Evolutionary conservation across 768 basidiomycete genomes (phyloP), one percentile per base, ranked within the genome.

Genomic region (Phanerodontia chrysosporium): DNA sequence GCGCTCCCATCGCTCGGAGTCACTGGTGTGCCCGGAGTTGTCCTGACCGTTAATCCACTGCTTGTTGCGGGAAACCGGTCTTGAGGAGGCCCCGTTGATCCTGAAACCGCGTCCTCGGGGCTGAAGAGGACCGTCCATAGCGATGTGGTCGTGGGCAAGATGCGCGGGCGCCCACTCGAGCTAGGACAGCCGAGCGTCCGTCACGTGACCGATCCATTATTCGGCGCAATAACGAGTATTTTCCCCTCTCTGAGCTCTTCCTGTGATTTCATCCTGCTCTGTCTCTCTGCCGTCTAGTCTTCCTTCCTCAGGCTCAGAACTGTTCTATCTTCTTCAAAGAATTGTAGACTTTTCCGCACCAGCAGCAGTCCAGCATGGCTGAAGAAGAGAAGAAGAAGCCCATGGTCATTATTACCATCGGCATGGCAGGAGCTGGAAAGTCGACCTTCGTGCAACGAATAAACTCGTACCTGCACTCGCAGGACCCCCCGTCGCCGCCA

Each of bases 351-450:
- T n/a, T n/a, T n/a, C n/a, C n/a, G n/a, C n/a, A n/a, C n/a, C n/a
- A n/a, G n/a, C n/a, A n/a, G n/a, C n/a, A n/a, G n/a, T n/a, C n/a
- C n/a, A n/a, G n/a, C n/a, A 55, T 49, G 45, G 48, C 58, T 28
- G 44, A 48, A 8, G 44, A 48, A 8, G 62, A 61, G 30, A 66
- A 69, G 69, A 73, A 85, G 66, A 85, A 91, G 67, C 92, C 94
- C 0, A 80, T 87, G 7, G 85, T 90, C 4, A 91, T 97, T 55
- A 86, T 97, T 64, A 87, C 90, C 44, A 95, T 97, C 61, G 95
- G 95, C 22, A 96, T 96, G 93, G 95, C 95, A 0, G 95, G 95
- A 4, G 92, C 92, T 2, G 96, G 96, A 61, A 98, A 98, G 77
- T 98, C 97, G 6, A 98, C 96, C 2, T 92, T 99, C 70, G 92